These are phyloP conservation scores for Calonectria crousiana DNA, from an alignment of 2,329 filamentous ascomycete species.

Conservation along the genomic window DNA sequence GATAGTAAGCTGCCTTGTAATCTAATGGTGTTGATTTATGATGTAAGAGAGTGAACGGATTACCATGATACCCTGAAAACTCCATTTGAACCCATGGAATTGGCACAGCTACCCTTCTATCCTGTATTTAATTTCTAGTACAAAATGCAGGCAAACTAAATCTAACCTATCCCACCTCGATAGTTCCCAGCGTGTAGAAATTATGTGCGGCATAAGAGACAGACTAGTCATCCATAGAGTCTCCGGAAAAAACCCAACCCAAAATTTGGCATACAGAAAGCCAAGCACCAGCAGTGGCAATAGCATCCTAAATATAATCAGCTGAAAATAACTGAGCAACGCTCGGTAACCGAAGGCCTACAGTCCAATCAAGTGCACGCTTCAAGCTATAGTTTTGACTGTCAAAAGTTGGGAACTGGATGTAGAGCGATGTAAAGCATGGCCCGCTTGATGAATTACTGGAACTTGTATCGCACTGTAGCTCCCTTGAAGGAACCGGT, in stretches of 20 bases:
- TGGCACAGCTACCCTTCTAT: too few relatives aligned
- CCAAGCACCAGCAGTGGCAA: background rate
- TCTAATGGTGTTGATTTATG: too few relatives aligned
- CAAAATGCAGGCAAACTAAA: too few relatives aligned
- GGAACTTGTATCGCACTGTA: background rate
- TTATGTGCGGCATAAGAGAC: too few relatives aligned
- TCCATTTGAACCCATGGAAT: too few relatives aligned
- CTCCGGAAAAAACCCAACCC: background rate
- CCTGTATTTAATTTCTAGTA: too few relatives aligned
- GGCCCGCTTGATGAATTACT: background rate
- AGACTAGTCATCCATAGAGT: background rate
- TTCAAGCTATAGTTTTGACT: background rate
- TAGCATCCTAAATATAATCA: background rate
- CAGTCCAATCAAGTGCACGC: background rate
- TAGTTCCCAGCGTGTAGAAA: too few relatives aligned
- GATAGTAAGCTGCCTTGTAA: too few relatives aligned
- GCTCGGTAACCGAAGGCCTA: background rate
- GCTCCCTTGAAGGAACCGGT: background rate
- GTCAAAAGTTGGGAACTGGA: background rate
- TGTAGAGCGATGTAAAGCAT: background rate
- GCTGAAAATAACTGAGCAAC: background rate
- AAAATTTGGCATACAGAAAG: background rate
- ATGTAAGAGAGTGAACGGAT: too few relatives aligned
- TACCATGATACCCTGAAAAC: too few relatives aligned
- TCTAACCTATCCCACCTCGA: too few relatives aligned